These are phyloP conservation scores for Halophytophthora polymorphica DNA, from an alignment of 352 stramenopile genomes.

Conservation along the genomic window DNA sequence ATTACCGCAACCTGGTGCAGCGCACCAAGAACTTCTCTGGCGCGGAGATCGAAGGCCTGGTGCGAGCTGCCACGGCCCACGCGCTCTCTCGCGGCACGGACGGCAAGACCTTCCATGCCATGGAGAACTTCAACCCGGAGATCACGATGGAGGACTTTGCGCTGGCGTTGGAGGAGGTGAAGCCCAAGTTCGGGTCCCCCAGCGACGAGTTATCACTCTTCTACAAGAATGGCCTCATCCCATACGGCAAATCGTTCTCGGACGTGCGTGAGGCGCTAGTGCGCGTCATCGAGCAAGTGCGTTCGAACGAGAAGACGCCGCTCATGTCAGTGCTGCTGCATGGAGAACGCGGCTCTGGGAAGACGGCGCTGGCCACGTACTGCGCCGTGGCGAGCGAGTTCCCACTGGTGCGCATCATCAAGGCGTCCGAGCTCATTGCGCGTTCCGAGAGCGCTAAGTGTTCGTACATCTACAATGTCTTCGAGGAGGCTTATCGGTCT, in stretches of 20 bases:
- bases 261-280: slow-evolving; percentile 90
- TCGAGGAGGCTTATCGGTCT: slow-evolving; percentile 98
- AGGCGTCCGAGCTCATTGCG: slow-evolving; percentile 97
- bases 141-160: slow-evolving; percentile 94
- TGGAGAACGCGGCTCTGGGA: slow-evolving; percentile 91
- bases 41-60: slow-evolving; percentile 97
- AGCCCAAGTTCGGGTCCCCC: slow-evolving; percentile 96
- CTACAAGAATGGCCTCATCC: slow-evolving; percentile 95
- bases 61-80: slow-evolving; percentile 91
- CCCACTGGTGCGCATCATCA: slow-evolving; percentile 97
- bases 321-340: slow-evolving; percentile 98
- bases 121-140: slow-evolving; percentile 73
- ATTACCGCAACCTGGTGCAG: slow-evolving; percentile 91
- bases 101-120: slow-evolving; percentile 80
- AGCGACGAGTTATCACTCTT: slow-evolving; percentile 94
- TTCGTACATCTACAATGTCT: slow-evolving; percentile 92
- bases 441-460: slow-evolving; percentile 94
- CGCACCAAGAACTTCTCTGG: slow-evolving; percentile 99
- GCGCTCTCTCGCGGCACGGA: slow-evolving; percentile 80
- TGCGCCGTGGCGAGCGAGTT: slow-evolving; percentile 95
- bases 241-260: slow-evolving; percentile 94
- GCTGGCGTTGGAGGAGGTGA: slow-evolving; percentile 93
- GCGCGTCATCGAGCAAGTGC: slow-evolving; percentile 94
- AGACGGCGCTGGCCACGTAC: slow-evolving; percentile 97
- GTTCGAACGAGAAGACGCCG: slow-evolving; percentile 93